phyloP scores from a whole-genome alignment of 2,329 filamentous ascomycete species.

The Teratosphaeria viscida region DNA sequence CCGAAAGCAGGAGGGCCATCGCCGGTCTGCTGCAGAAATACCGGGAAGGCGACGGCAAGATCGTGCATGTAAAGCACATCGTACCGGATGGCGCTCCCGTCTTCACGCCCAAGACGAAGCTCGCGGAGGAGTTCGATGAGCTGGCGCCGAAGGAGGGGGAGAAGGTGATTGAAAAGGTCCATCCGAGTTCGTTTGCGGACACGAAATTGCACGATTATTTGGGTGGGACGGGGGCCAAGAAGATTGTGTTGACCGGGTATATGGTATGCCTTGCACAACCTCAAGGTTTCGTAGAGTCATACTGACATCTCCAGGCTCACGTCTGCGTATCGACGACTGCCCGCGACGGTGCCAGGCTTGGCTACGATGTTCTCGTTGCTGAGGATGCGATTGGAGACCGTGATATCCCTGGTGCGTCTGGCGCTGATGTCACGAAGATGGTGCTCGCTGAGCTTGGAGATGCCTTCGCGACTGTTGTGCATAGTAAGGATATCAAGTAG shows the following conservation, averaged over 20 bases:
- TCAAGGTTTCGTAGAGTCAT: neutral
- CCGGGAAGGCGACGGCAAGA: slow-evolving; percentile 41
- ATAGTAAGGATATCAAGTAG: slow-evolving; percentile 39
- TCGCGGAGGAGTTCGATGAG: slow-evolving; percentile 53
- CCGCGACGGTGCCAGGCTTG: slow-evolving; percentile 48
- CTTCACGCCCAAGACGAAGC: slow-evolving; percentile 51
- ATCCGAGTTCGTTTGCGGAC: slow-evolving; percentile 50
- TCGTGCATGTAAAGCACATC: slow-evolving; percentile 54
- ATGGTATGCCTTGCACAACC: slow-evolving; percentile 30
- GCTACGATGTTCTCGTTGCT: slow-evolving; percentile 53
- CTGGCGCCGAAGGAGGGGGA: slow-evolving; percentile 45
- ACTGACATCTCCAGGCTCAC: slow-evolving; percentile 42
- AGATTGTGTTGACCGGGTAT: slow-evolving; percentile 52
- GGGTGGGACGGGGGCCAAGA: slow-evolving; percentile 41
- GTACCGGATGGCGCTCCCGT: slow-evolving; percentile 52
- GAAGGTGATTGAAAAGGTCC: slow-evolving; percentile 47
- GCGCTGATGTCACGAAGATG: slow-evolving; percentile 44
- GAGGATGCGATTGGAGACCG: slow-evolving; percentile 56
- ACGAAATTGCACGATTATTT: slow-evolving; percentile 49
- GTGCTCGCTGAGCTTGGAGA: slow-evolving; percentile 51
- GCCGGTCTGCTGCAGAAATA: slow-evolving; percentile 49
- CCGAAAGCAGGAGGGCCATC: slow-evolving; percentile 46
- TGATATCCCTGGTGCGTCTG: slow-evolving; percentile 52
- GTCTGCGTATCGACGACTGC: slow-evolving; percentile 55
- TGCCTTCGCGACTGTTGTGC: slow-evolving; percentile 51